Conservation (phyloP, 176 grass and related monocot genomes). For the Ensete glaucum region DNA sequence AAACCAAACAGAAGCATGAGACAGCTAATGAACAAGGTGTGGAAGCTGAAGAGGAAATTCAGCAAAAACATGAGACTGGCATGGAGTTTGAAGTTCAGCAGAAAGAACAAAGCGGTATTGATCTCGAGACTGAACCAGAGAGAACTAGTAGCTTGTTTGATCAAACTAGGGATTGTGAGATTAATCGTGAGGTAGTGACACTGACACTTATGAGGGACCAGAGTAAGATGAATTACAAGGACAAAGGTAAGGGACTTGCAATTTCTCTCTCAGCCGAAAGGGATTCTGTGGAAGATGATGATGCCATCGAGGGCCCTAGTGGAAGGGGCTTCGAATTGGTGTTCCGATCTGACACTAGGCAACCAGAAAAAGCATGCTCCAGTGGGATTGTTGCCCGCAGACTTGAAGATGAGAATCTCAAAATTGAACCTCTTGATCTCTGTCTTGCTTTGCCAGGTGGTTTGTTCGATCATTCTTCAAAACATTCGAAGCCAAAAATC, state of each 20-base stretch:
- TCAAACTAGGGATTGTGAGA: slow-evolving; percentile 31
- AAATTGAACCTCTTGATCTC: slow-evolving; percentile 64
- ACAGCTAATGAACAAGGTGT: not conserved
- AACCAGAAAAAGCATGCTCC: slow-evolving; percentile 23
- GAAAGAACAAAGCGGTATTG: slow-evolving; percentile 24
- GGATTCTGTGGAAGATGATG: slow-evolving; percentile 7
- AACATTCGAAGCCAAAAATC: slow-evolving; percentile 25
- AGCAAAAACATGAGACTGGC: not conserved
- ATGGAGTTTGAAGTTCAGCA: not conserved
- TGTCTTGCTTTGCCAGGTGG: slow-evolving; percentile 66
- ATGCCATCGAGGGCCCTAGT: slow-evolving; percentile 19
- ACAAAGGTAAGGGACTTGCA: slow-evolving; percentile 62
- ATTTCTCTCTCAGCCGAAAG: slow-evolving; percentile 34
- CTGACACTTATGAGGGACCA: slow-evolving; percentile 36
- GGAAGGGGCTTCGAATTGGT: slow-evolving; percentile 48
- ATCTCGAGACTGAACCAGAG: slow-evolving; percentile 21
- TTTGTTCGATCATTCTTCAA: slow-evolving; percentile 38
- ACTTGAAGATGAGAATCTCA: slow-evolving; percentile 32
- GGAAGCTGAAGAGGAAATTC: not conserved
- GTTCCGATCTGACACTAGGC: slow-evolving; percentile 28
- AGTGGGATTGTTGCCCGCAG: slow-evolving; percentile 25
- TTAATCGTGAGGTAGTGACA: slow-evolving; percentile 22
- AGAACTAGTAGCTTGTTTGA: not conserved
- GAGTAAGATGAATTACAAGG: slow-evolving; percentile 27
- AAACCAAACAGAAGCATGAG: not conserved